Conservation (phyloP, 805 yeast genomes). For the Ogataea wickerhamii region DNA sequence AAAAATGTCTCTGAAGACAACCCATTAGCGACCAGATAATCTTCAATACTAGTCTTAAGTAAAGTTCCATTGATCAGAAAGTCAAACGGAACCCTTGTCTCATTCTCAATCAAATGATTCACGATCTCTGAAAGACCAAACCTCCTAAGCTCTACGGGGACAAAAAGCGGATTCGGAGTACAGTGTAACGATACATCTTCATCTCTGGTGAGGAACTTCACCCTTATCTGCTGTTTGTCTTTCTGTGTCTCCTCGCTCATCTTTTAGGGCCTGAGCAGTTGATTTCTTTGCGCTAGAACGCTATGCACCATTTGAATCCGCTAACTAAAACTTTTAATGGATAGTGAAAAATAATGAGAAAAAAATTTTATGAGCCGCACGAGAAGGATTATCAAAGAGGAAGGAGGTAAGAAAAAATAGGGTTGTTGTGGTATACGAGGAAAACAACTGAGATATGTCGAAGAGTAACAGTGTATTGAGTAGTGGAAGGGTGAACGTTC, state of each 20-base stretch:
- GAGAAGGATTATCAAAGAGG: constrained; percentile 1
- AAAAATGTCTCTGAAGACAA: constrained; percentile 77
- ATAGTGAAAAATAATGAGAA: not conserved
- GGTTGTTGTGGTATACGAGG: not conserved
- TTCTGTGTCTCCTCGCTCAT: constrained; percentile 11
- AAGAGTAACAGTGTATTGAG: no score
- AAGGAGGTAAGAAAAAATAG: no score
- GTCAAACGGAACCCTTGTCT: constrained; percentile 82
- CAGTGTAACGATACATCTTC: constrained; percentile 69
- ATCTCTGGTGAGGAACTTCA: constrained; percentile 83
- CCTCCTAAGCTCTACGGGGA: constrained; percentile 81
- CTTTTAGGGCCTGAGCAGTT: no score
- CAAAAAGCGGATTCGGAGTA: constrained; percentile 77
- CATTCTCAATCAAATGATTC: constrained; percentile 70
- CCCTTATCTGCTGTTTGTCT: constrained; percentile 53
- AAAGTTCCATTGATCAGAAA: constrained; percentile 84
- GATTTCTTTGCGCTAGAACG: not conserved
- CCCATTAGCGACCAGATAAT: constrained; percentile 72
- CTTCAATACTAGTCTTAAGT: constrained; percentile 73
- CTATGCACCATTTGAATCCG: not conserved
- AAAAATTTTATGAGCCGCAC: constrained; percentile 13
- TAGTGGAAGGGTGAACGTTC: no score
- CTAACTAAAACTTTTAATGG: not conserved
- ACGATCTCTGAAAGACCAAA: constrained; percentile 94
- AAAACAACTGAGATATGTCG: no score